phyloP scores from a whole-genome alignment of 768 basidiomycete species.

The Coprinopsis marcescibilis region DNA sequence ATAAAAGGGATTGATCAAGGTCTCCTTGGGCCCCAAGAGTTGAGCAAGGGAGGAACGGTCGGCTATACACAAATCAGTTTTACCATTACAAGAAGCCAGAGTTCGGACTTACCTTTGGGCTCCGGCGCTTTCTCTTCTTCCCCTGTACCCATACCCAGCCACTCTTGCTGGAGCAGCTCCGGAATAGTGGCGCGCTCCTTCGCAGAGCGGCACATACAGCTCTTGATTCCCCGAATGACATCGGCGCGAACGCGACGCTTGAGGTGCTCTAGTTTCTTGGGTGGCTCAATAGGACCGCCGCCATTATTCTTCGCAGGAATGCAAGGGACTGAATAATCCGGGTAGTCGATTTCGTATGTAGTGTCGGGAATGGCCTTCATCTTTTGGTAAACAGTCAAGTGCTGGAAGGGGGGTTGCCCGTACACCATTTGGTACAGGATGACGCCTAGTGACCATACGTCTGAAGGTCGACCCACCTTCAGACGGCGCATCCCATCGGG shows the following conservation, averaged over 20 bases:
- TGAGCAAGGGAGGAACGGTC: conserved; percentile 23
- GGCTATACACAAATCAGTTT: not conserved
- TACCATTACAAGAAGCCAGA: not conserved
- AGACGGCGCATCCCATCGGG: conserved; percentile 82
- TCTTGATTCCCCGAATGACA: conserved; percentile 79
- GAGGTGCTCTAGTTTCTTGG: conserved; percentile 62
- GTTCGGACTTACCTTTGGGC: too few species aligned
- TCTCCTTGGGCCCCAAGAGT: conserved; percentile 47
- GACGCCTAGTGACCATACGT: conserved; percentile 97
- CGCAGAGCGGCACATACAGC: conserved; percentile 71
- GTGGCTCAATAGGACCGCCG: conserved; percentile 29
- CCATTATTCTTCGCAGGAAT: conserved; percentile 32
- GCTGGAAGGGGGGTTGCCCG: conserved; percentile 87
- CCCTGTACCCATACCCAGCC: conserved; percentile 42
- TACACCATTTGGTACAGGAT: conserved; percentile 99
- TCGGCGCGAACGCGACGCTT: conserved; percentile 64
- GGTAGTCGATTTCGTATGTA: conserved; percentile 74
- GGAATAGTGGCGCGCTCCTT: conserved; percentile 87
- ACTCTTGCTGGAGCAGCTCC: conserved; percentile 75
- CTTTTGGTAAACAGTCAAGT: conserved; percentile 78
- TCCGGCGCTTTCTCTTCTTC: not conserved
- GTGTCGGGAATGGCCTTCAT: conserved; percentile 91
- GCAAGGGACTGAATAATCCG: conserved; percentile 56
- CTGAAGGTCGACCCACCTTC: conserved; percentile 92
- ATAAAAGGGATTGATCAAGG: conserved; percentile 73